Base-by-base conservation (phyloP, 2,329 filamentous ascomycete species). In the Onygena corvina region DNA sequence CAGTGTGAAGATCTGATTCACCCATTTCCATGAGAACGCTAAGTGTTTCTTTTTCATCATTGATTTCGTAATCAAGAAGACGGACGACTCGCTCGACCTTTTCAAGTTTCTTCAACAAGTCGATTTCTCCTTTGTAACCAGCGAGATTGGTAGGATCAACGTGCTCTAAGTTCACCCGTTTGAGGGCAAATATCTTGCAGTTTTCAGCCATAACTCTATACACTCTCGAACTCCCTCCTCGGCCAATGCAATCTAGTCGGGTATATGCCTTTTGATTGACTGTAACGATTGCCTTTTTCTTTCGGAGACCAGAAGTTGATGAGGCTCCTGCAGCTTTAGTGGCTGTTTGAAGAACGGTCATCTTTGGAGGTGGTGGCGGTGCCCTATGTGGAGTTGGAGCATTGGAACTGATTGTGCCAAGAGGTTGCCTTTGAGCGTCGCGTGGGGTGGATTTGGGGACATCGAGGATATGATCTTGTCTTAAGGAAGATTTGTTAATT, bases 121-220 rank as follows among this genome's bases (percentile, higher is more conserved):
- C 89, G 51, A 98, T 98, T 65, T 98, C 92, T 49, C 90, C 90
- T 64, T 93, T 92, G 71, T 86, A 96, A 1, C 90, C 90, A 51
- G 79, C 77, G 47, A 98, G 79, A 0, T 86, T 86, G 20, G 75
- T 72, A 56, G 92, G 86, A 61, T 98, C 90, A 23, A 87, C 85
- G 59, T 90, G 84, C 61, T 94, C 88, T 5, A 96, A 74, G 47
- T 90, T 86, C 20, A 98, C 92, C 45, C 87, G 77, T 69, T 98
- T 98, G 56, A 98, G 69, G 0, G 92, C 92, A 66, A 94, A 89
- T 67, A 94, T 86, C 64, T 89, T 93, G 60, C 87, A 89, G 61
- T 95, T 96, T 65, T 98, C 92, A 0, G 92, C 90, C 73, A 94
- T 94, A 29, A 98, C 92, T 40, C 88, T 83, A 66, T 94, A 98